A percentile compares a stretch with the other conserved stretches of the same genome.
Conservation (phyloP, 169 alveolate species). For the Cryptosporidium xiaoi region DNA sequence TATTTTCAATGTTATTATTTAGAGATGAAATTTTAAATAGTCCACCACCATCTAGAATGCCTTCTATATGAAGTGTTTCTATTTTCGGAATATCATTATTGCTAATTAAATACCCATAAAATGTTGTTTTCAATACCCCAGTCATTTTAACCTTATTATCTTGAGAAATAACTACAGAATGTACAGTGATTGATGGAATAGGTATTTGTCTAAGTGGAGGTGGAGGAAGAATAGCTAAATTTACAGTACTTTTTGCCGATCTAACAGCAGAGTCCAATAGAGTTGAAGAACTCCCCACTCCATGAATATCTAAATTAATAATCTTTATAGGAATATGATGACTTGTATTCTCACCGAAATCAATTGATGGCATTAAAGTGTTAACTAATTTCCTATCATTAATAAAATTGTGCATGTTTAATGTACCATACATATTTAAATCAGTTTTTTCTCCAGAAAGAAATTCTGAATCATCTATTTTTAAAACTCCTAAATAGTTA, state of each 20-base stretch:
- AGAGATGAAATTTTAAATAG: conserved; percentile 23
- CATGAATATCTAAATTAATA: conserved; percentile 39
- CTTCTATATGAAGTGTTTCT: conserved; percentile 46
- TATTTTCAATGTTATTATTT: background rate
- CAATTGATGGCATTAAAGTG: conserved; percentile 49
- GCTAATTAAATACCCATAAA: conserved; percentile 60
- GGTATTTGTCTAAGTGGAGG: conserved; percentile 71
- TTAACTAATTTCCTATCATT: conserved; percentile 30
- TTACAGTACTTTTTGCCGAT: conserved; percentile 23
- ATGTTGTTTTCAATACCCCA: conserved; percentile 55
- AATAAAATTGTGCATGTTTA: conserved; percentile 55
- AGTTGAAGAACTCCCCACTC: conserved; percentile 68
- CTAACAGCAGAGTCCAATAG: conserved; percentile 65
- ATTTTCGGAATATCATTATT: conserved; percentile 51
- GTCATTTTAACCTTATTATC: conserved; percentile 16
- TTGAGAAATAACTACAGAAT: conserved; percentile 27
- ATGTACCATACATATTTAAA: conserved; percentile 30
- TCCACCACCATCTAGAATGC: conserved; percentile 38
- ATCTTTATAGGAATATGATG: conserved; percentile 11
- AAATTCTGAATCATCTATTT: conserved; percentile 38
- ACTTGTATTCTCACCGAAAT: conserved; percentile 52
- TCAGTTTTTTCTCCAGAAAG: conserved; percentile 46
- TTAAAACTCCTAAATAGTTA: conserved; percentile 50
- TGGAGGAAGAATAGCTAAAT: conserved; percentile 57
- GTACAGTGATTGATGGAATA: conserved; percentile 10